Base-by-base conservation (phyloP, 1,284 basidiomycete genomes). In the Stereum hirsutum region DNA sequence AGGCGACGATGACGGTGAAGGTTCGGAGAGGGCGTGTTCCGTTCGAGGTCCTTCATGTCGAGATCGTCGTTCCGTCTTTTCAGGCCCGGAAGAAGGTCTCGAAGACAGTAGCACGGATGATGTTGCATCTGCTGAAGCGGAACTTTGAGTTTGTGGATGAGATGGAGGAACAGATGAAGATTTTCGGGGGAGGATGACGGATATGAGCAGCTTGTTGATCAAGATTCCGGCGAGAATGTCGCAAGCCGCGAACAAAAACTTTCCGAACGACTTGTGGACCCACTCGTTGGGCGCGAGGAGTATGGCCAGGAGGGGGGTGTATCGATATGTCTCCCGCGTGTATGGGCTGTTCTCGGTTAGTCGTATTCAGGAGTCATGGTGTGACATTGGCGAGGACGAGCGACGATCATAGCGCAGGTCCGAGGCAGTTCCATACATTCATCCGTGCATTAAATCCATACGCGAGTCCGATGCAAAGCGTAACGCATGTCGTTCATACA, bases 261-360 rank as follows among this genome's bases (percentile, higher is more conserved):
- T 98, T 44, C 96, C 96, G 52, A 90, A 90, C 5, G 85, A 75
- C 3, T 80, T 78, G 52, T 91, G 85, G 11, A 92, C 46, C 63
- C 82, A 72, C 51, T 75, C 74, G 55, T 92, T 94, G 2, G 95
- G 93, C 2, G 81, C 68, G 21, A 97, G 66, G 7, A 95, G 58
- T 2, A 92, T 61, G 1, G 95, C 90, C 6, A 99, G 74, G 24
- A 99, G 66, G 3, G 95, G 95, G 1, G 95, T 99, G 61, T 99
- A 99, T 4, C 95, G 84, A 61, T 96, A 99, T 1, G 96, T 99
- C 49, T 86, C 78, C 38, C 95, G 75, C n/a, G 73, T 75, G 59
- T 97, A 99, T 3, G 96, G 96, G 54, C 93, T 94, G 47, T 8
- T 45, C 42, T 11, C 33, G 41, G 46, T n/a, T n/a, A n/a, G n/a